These are phyloP conservation scores for Tirmania nivea DNA, from an alignment of 495 filamentous ascomycete species.

Conservation along the genomic window DNA sequence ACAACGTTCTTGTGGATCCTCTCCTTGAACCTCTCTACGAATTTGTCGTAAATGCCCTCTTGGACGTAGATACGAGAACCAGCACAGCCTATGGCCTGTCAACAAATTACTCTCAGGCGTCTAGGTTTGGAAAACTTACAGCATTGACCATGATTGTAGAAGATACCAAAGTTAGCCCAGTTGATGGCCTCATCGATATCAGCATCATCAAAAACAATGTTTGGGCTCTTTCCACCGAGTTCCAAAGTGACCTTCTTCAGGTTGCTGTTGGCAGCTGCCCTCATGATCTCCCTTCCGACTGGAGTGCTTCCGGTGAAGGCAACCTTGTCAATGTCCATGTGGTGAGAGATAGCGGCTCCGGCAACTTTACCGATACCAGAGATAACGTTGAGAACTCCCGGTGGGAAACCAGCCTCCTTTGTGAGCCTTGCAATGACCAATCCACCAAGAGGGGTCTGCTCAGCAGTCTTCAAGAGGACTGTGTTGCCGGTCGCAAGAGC, in stretches of 20 bases:
- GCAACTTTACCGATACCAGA: conserved; percentile 78
- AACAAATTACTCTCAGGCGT: background rate
- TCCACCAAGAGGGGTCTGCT: conserved; percentile 84
- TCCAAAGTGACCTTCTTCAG: conserved; percentile 99
- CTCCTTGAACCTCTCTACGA: conserved; percentile 69
- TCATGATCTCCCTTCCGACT: conserved; percentile 82
- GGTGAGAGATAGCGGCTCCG: conserved; percentile 73
- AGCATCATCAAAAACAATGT: conserved; percentile 92
- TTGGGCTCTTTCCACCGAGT: conserved; percentile 93
- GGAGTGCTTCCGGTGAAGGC: conserved; percentile 93
- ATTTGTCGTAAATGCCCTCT: conserved; percentile 89
- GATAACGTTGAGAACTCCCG: conserved; percentile 88
- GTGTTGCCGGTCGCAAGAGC: conserved; percentile 79
- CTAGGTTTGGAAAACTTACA: conserved; percentile 23
- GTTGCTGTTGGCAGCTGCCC: conserved; percentile 85
- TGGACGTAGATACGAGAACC: conserved; percentile 92
- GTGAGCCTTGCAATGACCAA: conserved; percentile 59
- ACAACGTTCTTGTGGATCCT: conserved; percentile 64
- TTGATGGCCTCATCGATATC: conserved; percentile 90
- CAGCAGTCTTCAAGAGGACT: conserved; percentile 80
- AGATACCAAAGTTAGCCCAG: conserved; percentile 98
- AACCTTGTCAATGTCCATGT: conserved; percentile 98
- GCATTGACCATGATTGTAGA: conserved; percentile 97
- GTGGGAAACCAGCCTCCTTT: conserved; percentile 90
- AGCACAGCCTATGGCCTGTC: conserved; percentile 35